phyloP scores from a whole-genome alignment of 2,329 filamentous ascomycete species.

The Neonectria coccinea region DNA sequence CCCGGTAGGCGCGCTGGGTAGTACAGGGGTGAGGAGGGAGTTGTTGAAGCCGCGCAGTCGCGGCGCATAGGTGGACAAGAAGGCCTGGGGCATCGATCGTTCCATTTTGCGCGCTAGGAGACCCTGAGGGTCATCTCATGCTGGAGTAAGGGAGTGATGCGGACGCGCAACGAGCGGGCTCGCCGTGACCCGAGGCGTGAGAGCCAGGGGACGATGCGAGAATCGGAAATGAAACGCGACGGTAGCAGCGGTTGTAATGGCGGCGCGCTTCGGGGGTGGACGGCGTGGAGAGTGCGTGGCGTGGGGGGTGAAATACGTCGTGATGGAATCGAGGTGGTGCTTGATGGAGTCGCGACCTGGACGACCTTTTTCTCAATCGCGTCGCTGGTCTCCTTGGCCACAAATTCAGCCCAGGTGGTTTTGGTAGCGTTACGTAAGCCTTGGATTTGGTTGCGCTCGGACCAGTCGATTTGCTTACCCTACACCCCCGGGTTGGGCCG shows the following conservation, averaged over 20 bases:
- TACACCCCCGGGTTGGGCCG: conserved; percentile 13
- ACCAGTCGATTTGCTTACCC: conserved; percentile 24
- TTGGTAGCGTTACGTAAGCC: conserved; percentile 40
- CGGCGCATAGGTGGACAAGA: conserved; percentile 91
- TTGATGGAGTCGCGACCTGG: conserved; percentile 48
- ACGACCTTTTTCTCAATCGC: conserved; percentile 48
- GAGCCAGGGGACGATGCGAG: conserved; percentile 9
- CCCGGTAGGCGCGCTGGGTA: conserved; percentile 75
- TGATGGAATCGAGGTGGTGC: conserved; percentile 39
- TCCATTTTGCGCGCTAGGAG: conserved; percentile 57
- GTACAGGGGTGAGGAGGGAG: conserved; percentile 86
- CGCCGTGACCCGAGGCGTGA: conserved; percentile 24
- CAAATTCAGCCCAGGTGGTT: conserved; percentile 34
- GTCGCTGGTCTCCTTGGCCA: conserved; percentile 42
- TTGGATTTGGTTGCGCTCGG: neutral
- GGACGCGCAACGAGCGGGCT: conserved; percentile 38
- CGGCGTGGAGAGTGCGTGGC: conserved; percentile 27
- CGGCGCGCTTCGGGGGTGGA: conserved; percentile 11
- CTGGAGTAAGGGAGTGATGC: conserved; percentile 40
- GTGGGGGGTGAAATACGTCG: conserved; percentile 31
- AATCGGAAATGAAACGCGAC: conserved; percentile 19
- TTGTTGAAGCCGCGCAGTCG: conserved; percentile 92
- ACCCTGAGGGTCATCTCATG: conserved; percentile 48
- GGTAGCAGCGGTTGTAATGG: neutral
- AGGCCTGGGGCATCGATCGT: conserved; percentile 78